Conservation (phyloP, 2,329 filamentous ascomycete species). For the Pseudogymnoascus sp. region DNA sequence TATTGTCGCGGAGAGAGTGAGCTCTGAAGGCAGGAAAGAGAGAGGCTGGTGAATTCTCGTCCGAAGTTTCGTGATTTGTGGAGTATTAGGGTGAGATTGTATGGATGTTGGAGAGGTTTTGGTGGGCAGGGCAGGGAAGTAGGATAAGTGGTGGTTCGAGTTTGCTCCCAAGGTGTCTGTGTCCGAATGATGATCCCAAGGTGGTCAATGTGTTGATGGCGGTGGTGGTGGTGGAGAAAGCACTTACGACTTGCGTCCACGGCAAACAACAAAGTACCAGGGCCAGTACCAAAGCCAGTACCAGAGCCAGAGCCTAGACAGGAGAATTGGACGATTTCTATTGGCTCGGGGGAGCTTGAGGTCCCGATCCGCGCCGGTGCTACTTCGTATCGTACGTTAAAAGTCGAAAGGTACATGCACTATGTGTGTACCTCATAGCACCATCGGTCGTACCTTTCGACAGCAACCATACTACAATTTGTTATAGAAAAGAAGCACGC, state of each 20-base stretch:
- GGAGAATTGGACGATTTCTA: neutral
- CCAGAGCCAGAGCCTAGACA: neutral
- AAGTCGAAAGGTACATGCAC: neutral
- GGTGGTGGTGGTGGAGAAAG: neutral
- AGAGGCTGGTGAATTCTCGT: neutral
- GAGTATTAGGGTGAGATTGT: neutral
- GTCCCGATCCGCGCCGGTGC: conserved; percentile 3
- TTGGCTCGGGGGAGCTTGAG: neutral
- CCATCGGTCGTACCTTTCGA: neutral
- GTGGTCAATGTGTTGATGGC: neutral
- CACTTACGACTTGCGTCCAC: neutral
- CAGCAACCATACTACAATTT: neutral
- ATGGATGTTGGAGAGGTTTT: neutral
- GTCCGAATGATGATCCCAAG: conserved; percentile 1
- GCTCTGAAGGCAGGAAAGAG: neutral
- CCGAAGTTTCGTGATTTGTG: neutral
- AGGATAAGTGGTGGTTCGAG: neutral
- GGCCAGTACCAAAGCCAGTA: neutral
- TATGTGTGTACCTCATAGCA: neutral
- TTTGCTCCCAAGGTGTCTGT: conserved; percentile 2
- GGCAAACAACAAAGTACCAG: neutral
- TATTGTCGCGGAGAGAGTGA: neutral
- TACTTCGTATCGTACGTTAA: neutral
- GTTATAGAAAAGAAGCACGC: neutral
- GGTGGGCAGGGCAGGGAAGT: neutral